These are phyloP conservation scores for Cornus kousa DNA, from an alignment of 148 eudicot genomes.

Conservation along the genomic window DNA sequence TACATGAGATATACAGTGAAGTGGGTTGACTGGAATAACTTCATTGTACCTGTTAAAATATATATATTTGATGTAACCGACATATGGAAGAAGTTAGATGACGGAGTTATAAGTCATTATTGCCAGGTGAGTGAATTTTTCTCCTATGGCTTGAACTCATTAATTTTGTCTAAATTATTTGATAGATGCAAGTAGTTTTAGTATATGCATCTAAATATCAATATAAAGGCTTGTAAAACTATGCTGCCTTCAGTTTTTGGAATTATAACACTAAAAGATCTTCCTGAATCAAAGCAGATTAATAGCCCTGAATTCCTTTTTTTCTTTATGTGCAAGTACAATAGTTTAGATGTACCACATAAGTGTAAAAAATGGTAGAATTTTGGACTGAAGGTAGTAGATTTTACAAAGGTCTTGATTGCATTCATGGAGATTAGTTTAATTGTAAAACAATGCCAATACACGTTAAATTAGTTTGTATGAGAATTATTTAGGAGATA, in stretches of 20 bases:
- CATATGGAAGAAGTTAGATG: constrained; percentile 40
- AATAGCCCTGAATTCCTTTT: neutral
- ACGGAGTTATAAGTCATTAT: constrained; percentile 30
- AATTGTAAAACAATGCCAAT: neutral
- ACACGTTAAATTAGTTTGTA: neutral
- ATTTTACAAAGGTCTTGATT: neutral
- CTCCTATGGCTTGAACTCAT: neutral
- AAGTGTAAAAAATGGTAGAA: too few species aligned
- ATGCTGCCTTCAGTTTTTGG: neutral
- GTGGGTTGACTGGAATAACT: constrained; percentile 67
- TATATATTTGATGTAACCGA: constrained; percentile 80
- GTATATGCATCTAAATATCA: neutral
- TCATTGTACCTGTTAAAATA: constrained; percentile 67
- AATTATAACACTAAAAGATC: neutral
- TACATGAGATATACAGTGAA: constrained; percentile 61
- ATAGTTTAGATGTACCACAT: neutral
- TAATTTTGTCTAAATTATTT: neutral
- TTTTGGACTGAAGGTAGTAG: neutral
- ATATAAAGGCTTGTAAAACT: neutral
- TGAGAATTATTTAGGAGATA: neutral
- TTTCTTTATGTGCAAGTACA: neutral
- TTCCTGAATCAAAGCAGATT: neutral
- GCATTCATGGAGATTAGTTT: too few species aligned
- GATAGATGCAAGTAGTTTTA: too few species aligned
- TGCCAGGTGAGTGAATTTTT: constrained; percentile 47